Evolutionary conservation across 2,329 filamentous ascomycete species (phyloP).

Genomic region (Monosporascus sp.): DNA sequence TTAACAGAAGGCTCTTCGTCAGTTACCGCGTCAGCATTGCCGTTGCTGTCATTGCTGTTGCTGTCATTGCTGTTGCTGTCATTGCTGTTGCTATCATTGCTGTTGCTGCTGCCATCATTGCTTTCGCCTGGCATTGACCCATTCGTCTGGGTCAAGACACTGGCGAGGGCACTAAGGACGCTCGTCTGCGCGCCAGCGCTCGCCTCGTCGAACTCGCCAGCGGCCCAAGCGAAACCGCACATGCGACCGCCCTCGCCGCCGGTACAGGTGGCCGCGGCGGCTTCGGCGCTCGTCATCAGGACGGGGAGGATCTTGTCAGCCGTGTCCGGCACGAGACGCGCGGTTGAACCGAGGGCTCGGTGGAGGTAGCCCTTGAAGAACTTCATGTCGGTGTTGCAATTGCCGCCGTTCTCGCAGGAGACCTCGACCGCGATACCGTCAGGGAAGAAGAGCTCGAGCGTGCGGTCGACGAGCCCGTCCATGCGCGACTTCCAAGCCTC

Average conservation of each 20-base stretch:
- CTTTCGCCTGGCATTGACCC: background rate
- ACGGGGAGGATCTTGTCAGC: constrained; percentile 26
- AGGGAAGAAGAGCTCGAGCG: constrained; percentile 43
- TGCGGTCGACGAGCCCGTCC: constrained; percentile 38
- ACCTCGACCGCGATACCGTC: constrained; percentile 44
- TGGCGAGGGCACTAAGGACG: constrained; percentile 39
- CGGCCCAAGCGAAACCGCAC: constrained; percentile 18
- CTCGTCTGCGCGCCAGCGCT: constrained; percentile 51
- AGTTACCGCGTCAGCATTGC: no score
- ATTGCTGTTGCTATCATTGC: no score
- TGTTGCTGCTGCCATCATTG: no score
- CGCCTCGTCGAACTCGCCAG: constrained; percentile 24
- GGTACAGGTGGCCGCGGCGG: constrained; percentile 31
- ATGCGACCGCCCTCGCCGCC: constrained; percentile 25
- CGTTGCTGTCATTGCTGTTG: no score
- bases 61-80: no score
- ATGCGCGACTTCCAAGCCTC: constrained; percentile 42
- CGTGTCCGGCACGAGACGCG: constrained; percentile 31
- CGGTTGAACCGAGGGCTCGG: constrained; percentile 38
- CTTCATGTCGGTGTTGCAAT: constrained; percentile 49
- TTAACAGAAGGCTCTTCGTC: no score
- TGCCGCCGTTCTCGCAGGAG: constrained; percentile 46
- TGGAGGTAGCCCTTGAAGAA: constrained; percentile 52
- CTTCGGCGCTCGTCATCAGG: constrained; percentile 30
- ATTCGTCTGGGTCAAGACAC: constrained; percentile 4